Evolutionary conservation across 768 basidiomycete genomes (phyloP).

Genomic region (Epithele typhae): DNA sequence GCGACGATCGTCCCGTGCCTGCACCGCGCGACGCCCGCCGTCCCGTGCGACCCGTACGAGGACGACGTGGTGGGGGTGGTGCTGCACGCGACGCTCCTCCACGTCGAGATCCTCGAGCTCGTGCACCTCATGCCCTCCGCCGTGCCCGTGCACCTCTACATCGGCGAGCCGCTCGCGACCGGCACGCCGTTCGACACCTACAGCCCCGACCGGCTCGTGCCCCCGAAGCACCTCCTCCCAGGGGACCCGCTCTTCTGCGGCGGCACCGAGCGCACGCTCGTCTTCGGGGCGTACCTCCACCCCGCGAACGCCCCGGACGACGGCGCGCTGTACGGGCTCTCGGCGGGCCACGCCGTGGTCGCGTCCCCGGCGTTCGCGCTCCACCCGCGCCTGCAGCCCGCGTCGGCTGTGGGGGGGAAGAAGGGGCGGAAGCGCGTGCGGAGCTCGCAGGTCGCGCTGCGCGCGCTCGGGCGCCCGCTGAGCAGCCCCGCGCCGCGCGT

Average conservation of each 20-base stretch:
- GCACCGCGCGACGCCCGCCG: not conserved
- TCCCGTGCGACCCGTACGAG: not conserved
- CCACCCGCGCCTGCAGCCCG: constrained; percentile 8
- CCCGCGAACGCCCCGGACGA: not conserved
- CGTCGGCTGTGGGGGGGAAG: too few relatives aligned
- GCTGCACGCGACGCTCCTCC: constrained; percentile 7
- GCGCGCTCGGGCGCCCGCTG: constrained; percentile 5
- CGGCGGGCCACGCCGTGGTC: constrained; percentile 13
- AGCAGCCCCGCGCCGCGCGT: constrained; percentile 7
- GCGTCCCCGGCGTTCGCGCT: constrained; percentile 6
- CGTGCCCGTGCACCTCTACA: constrained; percentile 15
- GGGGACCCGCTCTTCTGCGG: constrained; percentile 16
- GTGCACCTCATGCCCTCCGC: constrained; percentile 9
- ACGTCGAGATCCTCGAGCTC: constrained; percentile 11
- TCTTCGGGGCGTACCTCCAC: constrained; percentile 11
- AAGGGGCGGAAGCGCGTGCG: not conserved
- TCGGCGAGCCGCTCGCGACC: constrained; percentile 15
- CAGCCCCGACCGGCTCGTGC: constrained; percentile 10
- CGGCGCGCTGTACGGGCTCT: constrained; percentile 9
- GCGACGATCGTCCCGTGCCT: constrained; percentile 11
- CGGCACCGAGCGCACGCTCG: constrained; percentile 6
- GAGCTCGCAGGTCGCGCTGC: constrained; percentile 10
- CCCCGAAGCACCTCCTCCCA: constrained; percentile 3
- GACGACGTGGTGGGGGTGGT: constrained; percentile 4
- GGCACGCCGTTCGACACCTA: constrained; percentile 11